phyloP scores from a whole-genome alignment of 768 basidiomycete genomes.

The Termitomyces eurrhizus region DNA sequence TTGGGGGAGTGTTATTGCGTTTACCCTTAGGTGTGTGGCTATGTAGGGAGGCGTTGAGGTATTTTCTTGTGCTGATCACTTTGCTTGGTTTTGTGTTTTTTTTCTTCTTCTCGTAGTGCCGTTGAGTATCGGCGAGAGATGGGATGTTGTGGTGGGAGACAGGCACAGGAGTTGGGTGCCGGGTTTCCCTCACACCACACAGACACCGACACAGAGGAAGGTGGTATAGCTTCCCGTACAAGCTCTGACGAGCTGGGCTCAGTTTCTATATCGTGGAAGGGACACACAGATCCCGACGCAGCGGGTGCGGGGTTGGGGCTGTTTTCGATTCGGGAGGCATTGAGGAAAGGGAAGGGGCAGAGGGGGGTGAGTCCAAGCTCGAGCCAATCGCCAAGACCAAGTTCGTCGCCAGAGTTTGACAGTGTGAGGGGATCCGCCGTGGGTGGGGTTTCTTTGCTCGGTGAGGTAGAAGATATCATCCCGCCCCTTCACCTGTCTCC shows the following conservation, averaged over 20 bases:
- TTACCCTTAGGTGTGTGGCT: constrained; percentile 50
- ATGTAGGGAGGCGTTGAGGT: no score
- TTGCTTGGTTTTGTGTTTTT: constrained; percentile 16
- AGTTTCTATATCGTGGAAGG: constrained; percentile 57
- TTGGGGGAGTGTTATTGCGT: constrained; percentile 78
- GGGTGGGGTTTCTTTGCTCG: no score
- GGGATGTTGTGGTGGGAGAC: no score
- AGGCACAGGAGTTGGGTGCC: no score
- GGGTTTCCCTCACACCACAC: constrained; percentile 6
- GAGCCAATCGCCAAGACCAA: no score
- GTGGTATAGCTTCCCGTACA: constrained; percentile 48
- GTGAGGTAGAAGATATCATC: background rate
- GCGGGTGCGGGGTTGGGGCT: constrained; percentile 41
- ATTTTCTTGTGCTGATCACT: no score
- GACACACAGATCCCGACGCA: constrained; percentile 35
- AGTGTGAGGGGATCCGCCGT: background rate
- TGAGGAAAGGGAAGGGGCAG: constrained; percentile 40
- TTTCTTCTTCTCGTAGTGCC: constrained; percentile 34
- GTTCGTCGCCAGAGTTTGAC: constrained; percentile 8
- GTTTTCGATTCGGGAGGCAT: constrained; percentile 56
- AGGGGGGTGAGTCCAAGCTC: constrained; percentile 20
- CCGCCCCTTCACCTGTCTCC: constrained; percentile 20
- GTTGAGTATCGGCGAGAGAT: constrained; percentile 51
- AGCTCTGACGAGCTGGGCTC: constrained; percentile 44
- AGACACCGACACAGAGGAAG: constrained; percentile 58